These are phyloP conservation scores for Coelastrella sp. DNA, from an alignment of 139 green algal species.

Conservation along the genomic window DNA sequence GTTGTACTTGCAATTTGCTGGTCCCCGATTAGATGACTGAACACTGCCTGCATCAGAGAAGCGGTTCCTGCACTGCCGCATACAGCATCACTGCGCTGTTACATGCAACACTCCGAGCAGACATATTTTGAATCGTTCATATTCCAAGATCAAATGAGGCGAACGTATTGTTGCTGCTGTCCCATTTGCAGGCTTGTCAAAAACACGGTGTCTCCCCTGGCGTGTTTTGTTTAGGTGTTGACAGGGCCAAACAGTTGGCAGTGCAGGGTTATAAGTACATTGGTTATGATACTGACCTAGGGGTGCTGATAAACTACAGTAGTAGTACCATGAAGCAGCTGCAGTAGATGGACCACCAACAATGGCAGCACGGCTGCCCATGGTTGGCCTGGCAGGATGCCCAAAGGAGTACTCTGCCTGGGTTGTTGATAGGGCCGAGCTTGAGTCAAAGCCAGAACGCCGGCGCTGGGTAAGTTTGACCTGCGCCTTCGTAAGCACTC, in stretches of 20 bases:
- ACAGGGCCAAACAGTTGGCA: conserved; percentile 25
- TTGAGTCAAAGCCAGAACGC: too few relatives aligned
- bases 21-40: too few relatives aligned
- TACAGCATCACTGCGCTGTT: not conserved
- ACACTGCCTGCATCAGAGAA: too few relatives aligned
- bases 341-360: not conserved
- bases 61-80: too few relatives aligned
- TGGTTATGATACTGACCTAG: conserved; percentile 35
- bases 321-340: not conserved
- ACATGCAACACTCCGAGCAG: not conserved
- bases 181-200: conserved; percentile 9
- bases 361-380: too few relatives aligned
- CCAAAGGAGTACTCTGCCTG: too few relatives aligned
- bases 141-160: not conserved
- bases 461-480: too few relatives aligned
- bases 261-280: conserved; percentile 35
- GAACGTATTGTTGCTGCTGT: not conserved
- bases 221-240: conserved; percentile 43
- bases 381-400: too few relatives aligned
- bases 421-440: too few relatives aligned
- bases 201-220: not conserved
- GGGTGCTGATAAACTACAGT: conserved; percentile 23
- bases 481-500: too few relatives aligned
- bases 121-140: too few relatives aligned
- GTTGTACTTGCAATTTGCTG: too few relatives aligned